Percentiles rank a stretch among this genome's conserved stretches.
Conservation (phyloP, 192 early-diverging fungal genomes). For the Rhizophagus prolifer region DNA sequence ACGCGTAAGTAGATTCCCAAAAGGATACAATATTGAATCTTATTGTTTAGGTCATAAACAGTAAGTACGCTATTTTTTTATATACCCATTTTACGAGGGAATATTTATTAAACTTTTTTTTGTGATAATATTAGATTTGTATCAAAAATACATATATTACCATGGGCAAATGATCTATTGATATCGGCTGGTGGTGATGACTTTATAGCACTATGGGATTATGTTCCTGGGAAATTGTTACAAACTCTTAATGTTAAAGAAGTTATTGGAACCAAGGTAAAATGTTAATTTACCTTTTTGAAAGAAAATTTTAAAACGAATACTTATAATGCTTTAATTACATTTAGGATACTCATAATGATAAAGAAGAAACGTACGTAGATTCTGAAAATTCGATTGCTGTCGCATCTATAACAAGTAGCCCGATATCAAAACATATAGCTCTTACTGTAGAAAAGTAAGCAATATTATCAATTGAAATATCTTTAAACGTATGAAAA, state of each 20-base stretch:
- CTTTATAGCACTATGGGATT: conserved; percentile 76
- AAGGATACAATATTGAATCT: conserved; percentile 82
- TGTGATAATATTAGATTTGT: conserved; percentile 58
- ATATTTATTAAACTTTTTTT: neutral
- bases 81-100: neutral
- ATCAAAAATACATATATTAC: conserved; percentile 61
- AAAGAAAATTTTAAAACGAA: neutral
- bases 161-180: conserved; percentile 52
- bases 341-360: neutral
- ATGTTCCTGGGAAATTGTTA: conserved; percentile 56
- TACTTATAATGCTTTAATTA: neutral
- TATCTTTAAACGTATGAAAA: neutral
- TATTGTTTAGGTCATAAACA: conserved; percentile 91
- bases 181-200: conserved; percentile 87
- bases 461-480: neutral
- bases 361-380: neutral
- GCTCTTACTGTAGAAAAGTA: conserved; percentile 53
- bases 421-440: conserved; percentile 38
- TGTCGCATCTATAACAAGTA: conserved; percentile 41
- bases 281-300: neutral
- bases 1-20: conserved; percentile 88
- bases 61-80: conserved; percentile 43
- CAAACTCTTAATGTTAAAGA: conserved; percentile 66
- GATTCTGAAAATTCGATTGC: conserved; percentile 30
- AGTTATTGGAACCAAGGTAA: neutral